phyloP scores from a whole-genome alignment of 2,329 filamentous ascomycete genomes.

The Tolypocladium pustulatum region DNA sequence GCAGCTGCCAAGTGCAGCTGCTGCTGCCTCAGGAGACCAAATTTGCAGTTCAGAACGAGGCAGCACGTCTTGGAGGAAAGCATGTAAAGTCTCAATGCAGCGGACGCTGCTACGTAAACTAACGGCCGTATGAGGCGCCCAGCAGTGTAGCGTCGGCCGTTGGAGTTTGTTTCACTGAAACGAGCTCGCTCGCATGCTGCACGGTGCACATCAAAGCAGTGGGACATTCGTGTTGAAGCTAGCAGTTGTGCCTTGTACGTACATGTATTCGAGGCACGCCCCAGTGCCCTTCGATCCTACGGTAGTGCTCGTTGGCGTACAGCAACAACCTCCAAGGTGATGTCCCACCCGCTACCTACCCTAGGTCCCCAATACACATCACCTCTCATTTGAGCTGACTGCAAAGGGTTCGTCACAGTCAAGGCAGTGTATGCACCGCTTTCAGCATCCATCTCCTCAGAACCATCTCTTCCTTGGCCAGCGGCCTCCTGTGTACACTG shows the following conservation, averaged over 20 bases:
- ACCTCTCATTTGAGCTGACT: not conserved
- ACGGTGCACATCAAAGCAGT: not conserved
- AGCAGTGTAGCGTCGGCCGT: not conserved
- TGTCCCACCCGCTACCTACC: not conserved
- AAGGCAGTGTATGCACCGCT: not conserved
- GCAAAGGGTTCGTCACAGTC: not conserved
- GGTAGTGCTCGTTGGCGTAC: not conserved
- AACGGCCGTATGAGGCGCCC: not conserved
- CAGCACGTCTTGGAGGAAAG: not conserved
- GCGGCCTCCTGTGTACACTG: not conserved
- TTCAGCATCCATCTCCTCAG: not conserved
- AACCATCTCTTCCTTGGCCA: not conserved
- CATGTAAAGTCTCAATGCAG: not conserved
- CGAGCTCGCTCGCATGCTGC: not conserved
- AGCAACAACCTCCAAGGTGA: not conserved
- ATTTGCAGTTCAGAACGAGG: not conserved
- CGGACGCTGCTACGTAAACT: not conserved
- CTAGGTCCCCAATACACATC: not conserved
- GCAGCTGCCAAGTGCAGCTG: not conserved
- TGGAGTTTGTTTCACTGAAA: not conserved
- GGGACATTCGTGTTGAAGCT: not conserved
- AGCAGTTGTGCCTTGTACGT: not conserved
- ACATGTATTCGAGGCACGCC: not conserved
- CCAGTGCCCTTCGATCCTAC: not conserved
- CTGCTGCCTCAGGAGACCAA: not conserved